Percentiles rank a stretch among this genome's conserved stretches.
Conservation (phyloP, 148 eudicot genomes). For the Spergularia bocconei region DNA sequence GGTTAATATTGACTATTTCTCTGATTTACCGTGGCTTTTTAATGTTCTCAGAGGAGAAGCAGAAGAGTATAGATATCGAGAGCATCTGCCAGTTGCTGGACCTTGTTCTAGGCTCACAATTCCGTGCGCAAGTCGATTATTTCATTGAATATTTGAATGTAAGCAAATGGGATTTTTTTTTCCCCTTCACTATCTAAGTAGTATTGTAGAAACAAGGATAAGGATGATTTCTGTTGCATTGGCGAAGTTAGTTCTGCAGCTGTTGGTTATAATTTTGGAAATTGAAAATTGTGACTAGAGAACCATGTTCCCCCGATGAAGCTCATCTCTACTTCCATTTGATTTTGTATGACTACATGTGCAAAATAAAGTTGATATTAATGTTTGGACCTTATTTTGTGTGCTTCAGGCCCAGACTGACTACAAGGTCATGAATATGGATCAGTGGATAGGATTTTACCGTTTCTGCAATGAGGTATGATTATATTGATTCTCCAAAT, state of each 20-base stretch:
- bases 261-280: background rate
- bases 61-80: conserved; percentile 91
- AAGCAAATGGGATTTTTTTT: conserved; percentile 20
- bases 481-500: conserved; percentile 3
- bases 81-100: conserved; percentile 84
- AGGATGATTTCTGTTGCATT: background rate
- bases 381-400: background rate
- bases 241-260: background rate
- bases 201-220: too few species aligned
- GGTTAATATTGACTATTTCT: background rate
- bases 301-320: background rate
- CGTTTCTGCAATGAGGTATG: conserved; percentile 89
- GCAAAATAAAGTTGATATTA: background rate
- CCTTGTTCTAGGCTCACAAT: conserved; percentile 75
- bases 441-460: conserved; percentile 96
- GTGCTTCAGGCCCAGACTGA: conserved; percentile 67
- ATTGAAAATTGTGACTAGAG: background rate
- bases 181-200: background rate
- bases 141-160: conserved; percentile 72
- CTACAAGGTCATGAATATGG: conserved; percentile 94
- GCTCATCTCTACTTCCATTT: background rate
- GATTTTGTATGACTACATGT: background rate
- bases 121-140: conserved; percentile 69
- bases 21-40: background rate
- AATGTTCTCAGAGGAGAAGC: conserved; percentile 73